Evolutionary conservation across 371 early-diverging fungal species (phyloP).

Genomic region (Lichtheimia hyalospora): DNA sequence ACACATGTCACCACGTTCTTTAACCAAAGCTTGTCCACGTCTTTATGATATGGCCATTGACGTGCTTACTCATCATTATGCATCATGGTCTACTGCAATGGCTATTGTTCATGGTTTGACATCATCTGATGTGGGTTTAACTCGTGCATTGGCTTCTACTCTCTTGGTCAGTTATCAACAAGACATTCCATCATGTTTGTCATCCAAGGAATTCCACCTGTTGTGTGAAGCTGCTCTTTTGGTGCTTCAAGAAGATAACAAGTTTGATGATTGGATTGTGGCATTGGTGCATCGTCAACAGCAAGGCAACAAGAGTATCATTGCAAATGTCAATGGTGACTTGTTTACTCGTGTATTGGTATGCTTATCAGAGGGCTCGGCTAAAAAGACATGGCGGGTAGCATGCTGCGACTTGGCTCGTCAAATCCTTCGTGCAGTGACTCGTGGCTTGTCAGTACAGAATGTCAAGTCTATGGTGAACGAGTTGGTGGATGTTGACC

Average conservation of each 20-base stretch:
- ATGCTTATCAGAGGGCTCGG: not conserved
- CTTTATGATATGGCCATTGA: constrained; percentile 15
- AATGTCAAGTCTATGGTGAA: constrained; percentile 25
- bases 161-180: not conserved
- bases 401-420: not conserved
- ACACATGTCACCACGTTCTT: constrained; percentile 26
- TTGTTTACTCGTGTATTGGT: not conserved
- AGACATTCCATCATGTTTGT: not conserved
- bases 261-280: not conserved
- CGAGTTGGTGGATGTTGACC: constrained; percentile 16
- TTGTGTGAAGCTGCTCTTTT: not conserved
- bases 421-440: constrained; percentile 23
- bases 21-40: constrained; percentile 23
- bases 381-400: not conserved
- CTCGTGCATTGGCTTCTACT: not conserved
- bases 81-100: not conserved
- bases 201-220: not conserved
- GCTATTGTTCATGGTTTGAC: not conserved
- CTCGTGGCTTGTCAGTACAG: constrained; percentile 17
- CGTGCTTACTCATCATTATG: not conserved
- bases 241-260: not conserved
- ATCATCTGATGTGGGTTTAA: not conserved
- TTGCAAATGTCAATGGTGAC: not conserved
- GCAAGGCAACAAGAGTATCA: not conserved
- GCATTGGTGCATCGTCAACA: not conserved